Evolutionary conservation across 108 stramenopile genomes (phyloP).

Genomic region (Tribonema minus): DNA sequence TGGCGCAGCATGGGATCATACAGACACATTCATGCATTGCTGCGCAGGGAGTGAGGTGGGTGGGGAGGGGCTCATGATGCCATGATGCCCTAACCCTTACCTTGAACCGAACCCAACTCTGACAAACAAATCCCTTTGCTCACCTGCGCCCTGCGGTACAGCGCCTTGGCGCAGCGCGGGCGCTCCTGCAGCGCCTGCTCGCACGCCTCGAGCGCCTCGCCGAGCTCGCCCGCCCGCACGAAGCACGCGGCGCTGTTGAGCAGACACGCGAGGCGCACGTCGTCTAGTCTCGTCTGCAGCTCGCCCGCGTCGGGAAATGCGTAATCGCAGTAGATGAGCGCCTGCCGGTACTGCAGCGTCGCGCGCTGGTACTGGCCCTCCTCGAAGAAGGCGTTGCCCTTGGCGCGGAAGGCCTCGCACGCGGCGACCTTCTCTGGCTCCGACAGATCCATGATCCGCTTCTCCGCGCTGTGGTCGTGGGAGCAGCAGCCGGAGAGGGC

Average conservation of each 20-base stretch:
- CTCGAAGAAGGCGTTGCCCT: constrained; percentile 2
- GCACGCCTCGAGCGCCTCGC: constrained; percentile 10
- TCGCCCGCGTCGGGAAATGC: neutral
- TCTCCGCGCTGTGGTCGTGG: too few species aligned
- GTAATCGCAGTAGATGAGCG: constrained; percentile 19
- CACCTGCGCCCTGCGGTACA: constrained; percentile 10
- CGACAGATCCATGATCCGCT: constrained; percentile 17
- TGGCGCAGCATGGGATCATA: too few species aligned
- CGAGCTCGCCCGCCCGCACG: constrained; percentile 5
- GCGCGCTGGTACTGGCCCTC: constrained; percentile 32
- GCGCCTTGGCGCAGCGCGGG: constrained; percentile 10
- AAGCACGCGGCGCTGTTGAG: constrained; percentile 24
- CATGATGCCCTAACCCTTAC: too few species aligned
- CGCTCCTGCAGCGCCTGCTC: constrained; percentile 6
- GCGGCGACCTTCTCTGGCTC: constrained; percentile 4
- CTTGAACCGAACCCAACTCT: too few species aligned
- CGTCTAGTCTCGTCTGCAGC: constrained; percentile 4
- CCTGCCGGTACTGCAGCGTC: constrained; percentile 22
- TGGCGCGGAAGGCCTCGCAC: constrained; percentile 1
- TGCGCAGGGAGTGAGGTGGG: too few species aligned
- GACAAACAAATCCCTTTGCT: too few species aligned
- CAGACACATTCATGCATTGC: too few species aligned
- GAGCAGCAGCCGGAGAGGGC: too few species aligned
- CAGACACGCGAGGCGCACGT: constrained; percentile 4
- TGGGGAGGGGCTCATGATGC: too few species aligned